phyloP scores from a whole-genome alignment of 1,284 basidiomycete genomes.

The Ganoderma boninense region DNA sequence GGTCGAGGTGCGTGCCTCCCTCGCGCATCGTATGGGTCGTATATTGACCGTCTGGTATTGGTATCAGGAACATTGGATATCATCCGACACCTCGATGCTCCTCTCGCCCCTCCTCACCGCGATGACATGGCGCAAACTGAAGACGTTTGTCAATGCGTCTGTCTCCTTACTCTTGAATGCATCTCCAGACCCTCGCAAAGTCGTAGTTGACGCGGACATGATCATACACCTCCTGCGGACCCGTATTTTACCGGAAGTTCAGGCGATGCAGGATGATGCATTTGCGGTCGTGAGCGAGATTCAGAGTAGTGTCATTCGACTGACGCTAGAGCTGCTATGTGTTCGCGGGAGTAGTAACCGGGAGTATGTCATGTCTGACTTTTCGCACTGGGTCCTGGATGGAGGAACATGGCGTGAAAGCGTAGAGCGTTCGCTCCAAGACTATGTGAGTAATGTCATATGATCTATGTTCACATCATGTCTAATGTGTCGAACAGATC shows the following conservation, averaged over 20 bases:
- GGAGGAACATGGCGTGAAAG: slow-evolving; percentile 50
- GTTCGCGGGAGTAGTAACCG: slow-evolving; percentile 42
- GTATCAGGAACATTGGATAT: slow-evolving; percentile 58
- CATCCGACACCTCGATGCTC: slow-evolving; percentile 39
- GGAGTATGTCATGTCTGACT: slow-evolving; percentile 41
- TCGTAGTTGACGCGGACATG: slow-evolving; percentile 38
- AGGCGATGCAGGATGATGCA: slow-evolving; percentile 42
- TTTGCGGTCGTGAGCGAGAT: slow-evolving; percentile 32
- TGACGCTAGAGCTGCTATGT: slow-evolving; percentile 52
- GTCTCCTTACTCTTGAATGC: slow-evolving; percentile 44
- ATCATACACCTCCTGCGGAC: slow-evolving; percentile 55
- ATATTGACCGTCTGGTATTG: neutral
- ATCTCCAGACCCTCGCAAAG: slow-evolving; percentile 23
- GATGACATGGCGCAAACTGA: slow-evolving; percentile 47
- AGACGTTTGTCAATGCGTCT: slow-evolving; percentile 50
- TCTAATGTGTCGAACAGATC: slow-evolving; percentile 45
- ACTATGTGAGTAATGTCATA: slow-evolving; percentile 46
- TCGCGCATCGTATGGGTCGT: neutral
- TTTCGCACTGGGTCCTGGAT: slow-evolving; percentile 54
- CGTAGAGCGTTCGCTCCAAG: slow-evolving; percentile 51
- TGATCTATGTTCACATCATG: slow-evolving; percentile 4
- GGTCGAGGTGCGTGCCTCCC: slow-evolving; percentile 37
- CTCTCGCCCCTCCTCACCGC: slow-evolving; percentile 43
- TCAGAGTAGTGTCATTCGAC: slow-evolving; percentile 42
- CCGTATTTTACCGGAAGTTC: slow-evolving; percentile 58